Evolutionary conservation across 306 rosid genomes (phyloP).

Genomic region (Prunus armeniaca): DNA sequence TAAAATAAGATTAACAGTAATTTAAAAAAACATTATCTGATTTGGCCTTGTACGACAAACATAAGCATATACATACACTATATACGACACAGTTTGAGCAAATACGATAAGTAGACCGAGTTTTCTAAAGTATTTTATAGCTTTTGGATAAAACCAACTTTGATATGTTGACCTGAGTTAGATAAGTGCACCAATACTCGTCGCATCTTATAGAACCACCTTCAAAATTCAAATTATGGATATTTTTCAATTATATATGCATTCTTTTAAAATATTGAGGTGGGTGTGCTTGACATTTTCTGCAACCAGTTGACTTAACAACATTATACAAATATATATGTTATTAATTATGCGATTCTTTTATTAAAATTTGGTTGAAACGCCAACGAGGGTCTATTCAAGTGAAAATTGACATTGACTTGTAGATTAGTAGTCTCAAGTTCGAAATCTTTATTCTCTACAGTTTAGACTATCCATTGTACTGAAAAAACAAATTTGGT

Average conservation of each 20-base stretch:
- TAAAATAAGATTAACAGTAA: background rate
- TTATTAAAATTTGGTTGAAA: background rate
- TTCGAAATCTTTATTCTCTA: rapidly evolving
- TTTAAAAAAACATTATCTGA: background rate
- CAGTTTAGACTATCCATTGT: too few relatives aligned
- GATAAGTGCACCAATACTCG: background rate
- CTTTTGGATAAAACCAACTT: background rate
- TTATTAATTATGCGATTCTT: background rate
- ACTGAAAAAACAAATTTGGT: too few relatives aligned
- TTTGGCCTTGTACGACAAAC: background rate
- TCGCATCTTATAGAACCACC: background rate
- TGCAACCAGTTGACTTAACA: background rate
- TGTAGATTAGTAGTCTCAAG: rapidly evolving
- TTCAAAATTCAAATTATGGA: background rate
- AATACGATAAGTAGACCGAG: background rate
- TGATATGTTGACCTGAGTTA: background rate
- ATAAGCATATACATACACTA: background rate
- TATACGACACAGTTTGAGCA: background rate
- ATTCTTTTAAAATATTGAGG: background rate
- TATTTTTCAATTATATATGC: background rate
- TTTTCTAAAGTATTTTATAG: background rate
- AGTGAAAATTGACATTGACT: rapidly evolving
- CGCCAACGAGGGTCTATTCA: rapidly evolving
- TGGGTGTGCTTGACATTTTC: background rate
- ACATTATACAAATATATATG: background rate